Conservation (phyloP, 1,284 basidiomycete species). For the Hemileia vastatrix region DNA sequence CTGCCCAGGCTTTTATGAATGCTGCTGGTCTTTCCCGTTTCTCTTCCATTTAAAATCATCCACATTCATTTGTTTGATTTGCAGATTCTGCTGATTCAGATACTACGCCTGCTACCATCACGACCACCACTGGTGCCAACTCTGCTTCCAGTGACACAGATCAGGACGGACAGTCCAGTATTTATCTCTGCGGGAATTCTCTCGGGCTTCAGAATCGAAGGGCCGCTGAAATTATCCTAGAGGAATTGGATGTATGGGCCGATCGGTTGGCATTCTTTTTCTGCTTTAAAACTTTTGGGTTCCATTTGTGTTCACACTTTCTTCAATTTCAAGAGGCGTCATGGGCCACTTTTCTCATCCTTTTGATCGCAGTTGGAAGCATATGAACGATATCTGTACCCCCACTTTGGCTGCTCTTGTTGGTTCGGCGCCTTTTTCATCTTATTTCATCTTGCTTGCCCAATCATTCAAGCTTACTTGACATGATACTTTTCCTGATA, state of each 20-base stretch:
- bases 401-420: constrained; percentile 72
- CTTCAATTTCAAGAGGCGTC: constrained; percentile 59
- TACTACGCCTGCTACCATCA: neutral
- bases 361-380: constrained; percentile 69
- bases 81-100: neutral
- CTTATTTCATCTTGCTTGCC: neutral
- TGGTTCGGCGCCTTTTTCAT: constrained; percentile 48
- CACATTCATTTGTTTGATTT: neutral
- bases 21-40: neutral
- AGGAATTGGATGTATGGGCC: constrained; percentile 83
- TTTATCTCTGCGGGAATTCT: constrained; percentile 94
- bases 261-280: constrained; percentile 52
- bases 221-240: constrained; percentile 61
- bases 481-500: no score
- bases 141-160: constrained; percentile 8
- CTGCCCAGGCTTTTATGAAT: no score
- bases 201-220: constrained; percentile 71
- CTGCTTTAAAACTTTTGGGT: constrained; percentile 26
- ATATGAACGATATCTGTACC: constrained; percentile 62
- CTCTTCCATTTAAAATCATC: neutral
- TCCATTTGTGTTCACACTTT: constrained; percentile 17
- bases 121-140: neutral
- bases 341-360: constrained; percentile 87
- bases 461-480: neutral
- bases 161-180: constrained; percentile 48